These are phyloP conservation scores for Pseudomassariella vexata DNA, from an alignment of 2,329 filamentous ascomycete genomes.

Conservation along the genomic window DNA sequence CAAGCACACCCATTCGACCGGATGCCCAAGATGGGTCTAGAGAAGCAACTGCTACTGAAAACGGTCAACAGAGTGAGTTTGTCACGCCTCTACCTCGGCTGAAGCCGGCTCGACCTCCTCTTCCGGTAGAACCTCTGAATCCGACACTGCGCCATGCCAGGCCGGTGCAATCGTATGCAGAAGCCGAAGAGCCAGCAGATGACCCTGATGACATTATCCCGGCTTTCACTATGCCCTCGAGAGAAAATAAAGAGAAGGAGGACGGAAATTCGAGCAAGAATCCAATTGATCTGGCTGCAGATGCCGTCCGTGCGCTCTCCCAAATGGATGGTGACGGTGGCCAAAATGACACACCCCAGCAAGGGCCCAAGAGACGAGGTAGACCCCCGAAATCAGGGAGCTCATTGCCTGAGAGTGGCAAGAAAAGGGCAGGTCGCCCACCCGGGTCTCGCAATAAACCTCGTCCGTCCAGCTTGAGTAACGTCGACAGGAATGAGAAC, in stretches of 20 bases:
- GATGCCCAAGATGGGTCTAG: conserved; percentile 9
- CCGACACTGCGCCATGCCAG: conserved; percentile 47
- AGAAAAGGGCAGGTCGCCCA: conserved; percentile 23
- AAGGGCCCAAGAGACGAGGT: conserved; percentile 20
- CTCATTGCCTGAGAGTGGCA: conserved; percentile 11
- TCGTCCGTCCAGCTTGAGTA: conserved; percentile 21
- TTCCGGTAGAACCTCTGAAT: conserved; percentile 36
- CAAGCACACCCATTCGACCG: conserved; percentile 14
- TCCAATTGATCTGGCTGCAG: conserved; percentile 35
- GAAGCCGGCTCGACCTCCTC: conserved; percentile 14
- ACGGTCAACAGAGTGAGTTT: conserved; percentile 1
- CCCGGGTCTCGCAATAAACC: conserved; percentile 13
- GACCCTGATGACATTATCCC: conserved; percentile 36
- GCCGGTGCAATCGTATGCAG: conserved; percentile 44
- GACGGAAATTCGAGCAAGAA: conserved; percentile 11
- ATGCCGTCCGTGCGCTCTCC: conserved; percentile 25
- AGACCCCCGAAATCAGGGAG: conserved; percentile 21
- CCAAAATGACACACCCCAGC: conserved; percentile 12
- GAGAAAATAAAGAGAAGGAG: conserved; percentile 8
- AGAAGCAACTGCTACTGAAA: conserved; percentile 1
- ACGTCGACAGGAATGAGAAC: conserved; percentile 14
- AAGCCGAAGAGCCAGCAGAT: conserved; percentile 38
- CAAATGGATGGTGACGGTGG: conserved; percentile 7
- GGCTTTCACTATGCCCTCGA: conserved; percentile 9
- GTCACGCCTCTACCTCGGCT: conserved; percentile 6